These are phyloP conservation scores for Rhizopogon vesiculosus DNA, from an alignment of 768 basidiomycete species.

Conservation along the genomic window DNA sequence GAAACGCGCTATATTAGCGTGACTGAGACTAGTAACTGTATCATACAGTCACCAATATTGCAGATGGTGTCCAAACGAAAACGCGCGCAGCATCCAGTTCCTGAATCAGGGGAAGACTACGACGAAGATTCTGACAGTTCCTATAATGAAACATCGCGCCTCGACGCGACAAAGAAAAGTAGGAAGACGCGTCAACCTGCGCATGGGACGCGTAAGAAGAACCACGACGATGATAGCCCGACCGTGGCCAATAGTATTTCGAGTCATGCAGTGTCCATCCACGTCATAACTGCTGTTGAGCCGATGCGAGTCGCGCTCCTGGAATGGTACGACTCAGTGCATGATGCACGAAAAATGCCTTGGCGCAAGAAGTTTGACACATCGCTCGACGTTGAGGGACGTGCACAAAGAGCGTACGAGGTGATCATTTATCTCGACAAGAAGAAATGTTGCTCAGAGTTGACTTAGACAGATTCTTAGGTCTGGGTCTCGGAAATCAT, in stretches of 20 bases:
- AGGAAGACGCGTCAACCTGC: slow-evolving; percentile 13
- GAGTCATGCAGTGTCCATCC: slow-evolving; percentile 42
- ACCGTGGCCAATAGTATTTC: background rate
- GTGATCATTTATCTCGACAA: slow-evolving; percentile 32
- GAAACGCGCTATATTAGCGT: background rate
- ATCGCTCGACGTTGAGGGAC: slow-evolving; percentile 47
- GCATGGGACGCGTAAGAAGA: slow-evolving; percentile 12
- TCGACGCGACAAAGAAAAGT: background rate
- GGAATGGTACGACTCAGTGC: slow-evolving; percentile 69
- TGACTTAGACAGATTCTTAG: slow-evolving; percentile 27
- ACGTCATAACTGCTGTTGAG: slow-evolving; percentile 38
- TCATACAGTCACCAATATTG: background rate
- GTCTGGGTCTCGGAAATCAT: slow-evolving; percentile 93
- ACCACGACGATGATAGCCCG: background rate
- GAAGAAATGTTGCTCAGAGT: background rate
- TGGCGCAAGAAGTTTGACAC: slow-evolving; percentile 79
- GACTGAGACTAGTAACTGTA: no score
- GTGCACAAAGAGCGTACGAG: slow-evolving; percentile 88
- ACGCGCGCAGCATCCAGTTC: slow-evolving; percentile 11
- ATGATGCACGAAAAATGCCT: slow-evolving; percentile 76
- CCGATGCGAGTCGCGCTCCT: slow-evolving; percentile 47
- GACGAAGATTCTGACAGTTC: slow-evolving; percentile 19
- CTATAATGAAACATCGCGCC: slow-evolving; percentile 8
- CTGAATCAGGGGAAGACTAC: slow-evolving; percentile 8
- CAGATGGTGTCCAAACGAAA: slow-evolving; percentile 26